Evolutionary conservation across 2,329 filamentous ascomycete species (phyloP), one percentile per base, ranked within the genome.

Genomic region (Epichloe hybrida): DNA sequence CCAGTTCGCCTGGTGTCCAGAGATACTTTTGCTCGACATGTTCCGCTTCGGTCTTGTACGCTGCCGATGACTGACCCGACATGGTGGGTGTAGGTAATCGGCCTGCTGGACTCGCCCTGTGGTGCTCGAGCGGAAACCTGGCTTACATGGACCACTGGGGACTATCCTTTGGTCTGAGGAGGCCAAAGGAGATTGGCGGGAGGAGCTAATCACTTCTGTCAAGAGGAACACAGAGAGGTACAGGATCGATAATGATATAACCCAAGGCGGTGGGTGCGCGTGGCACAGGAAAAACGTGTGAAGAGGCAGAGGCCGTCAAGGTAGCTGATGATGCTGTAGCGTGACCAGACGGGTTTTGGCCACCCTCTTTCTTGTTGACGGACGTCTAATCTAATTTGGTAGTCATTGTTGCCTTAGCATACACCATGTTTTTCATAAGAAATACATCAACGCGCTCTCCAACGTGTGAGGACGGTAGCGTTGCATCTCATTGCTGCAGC

Each of bases 1-100:
- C 57, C 8, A 75, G 72, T 46, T 74, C 71, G 0, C 59, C 66
- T 0, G 66, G 65, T 13, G 69, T 74, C 0, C 66, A 72, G 50
- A 61, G 74, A 1, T 76, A 74, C 52, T 76, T 72, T 53, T 78
- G 74, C 58, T 66, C 65, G 0, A 62, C 54, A 1, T 77, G 74
- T 59, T 73, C 72, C 0, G 72, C 74, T 0, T 61, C 56, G 11
- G 62, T 75, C 0, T 75, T 77, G 50, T 77, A 72, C 51, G 64
- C 68, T 0, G 58, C 57, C 0, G 67, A 72, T 15, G 58, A 64
- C 4, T 2, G 69, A 2, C 62, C 67, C 0, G 61, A 68, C 0
- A 53, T 71, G 7, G 59, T 75, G 1, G 70, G 75, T 43, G 50
- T 78, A 1, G 68, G 71, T 0, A 54, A 54, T 74, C 3, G 74